Base-by-base conservation (phyloP, 495 filamentous ascomycete species). In the Clavariopsis aquatica region DNA sequence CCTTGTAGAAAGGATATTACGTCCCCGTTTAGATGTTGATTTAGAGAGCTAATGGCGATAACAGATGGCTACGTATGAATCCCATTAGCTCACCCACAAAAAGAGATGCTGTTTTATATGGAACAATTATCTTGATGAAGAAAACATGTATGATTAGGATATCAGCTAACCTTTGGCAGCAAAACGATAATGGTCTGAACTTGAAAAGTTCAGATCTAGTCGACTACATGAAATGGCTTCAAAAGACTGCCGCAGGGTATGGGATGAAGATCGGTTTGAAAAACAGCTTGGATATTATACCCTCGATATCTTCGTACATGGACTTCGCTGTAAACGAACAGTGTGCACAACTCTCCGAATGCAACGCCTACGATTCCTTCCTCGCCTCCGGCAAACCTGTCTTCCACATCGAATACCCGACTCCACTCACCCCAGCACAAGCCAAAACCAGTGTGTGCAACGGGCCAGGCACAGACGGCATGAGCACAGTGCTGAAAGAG, bases 261-360 rank as follows among this genome's bases (percentile, higher is more conserved):
- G 73, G 76, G 19, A 66, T 84, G 65, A 79, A 83, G 0, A 74
- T 85, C 26, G 87, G 87, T 0, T 74, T 90, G n/a, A 89, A 91
- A 75, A 90, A 90, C 63, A 81, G 80, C 1, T 80, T 79, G 0
- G 79, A 74, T 10, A 84, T 91, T 43, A 80, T 90, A 19, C 65
- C 74, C 28, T 64, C 76, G 0, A 81, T 88, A 1, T 64, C 88
- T 3, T 62, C 71, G 5, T 77, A 80, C 2, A 83, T 87, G 72
- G 80, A 89, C 64, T 91, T 87, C 77, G 80, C 78, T 8, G 86
- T 91, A 47, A 88, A 89, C 72, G 88, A 91, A 77, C 83, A 90
- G 72, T 91, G 88, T 68, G 53, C 45, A 19, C 80, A 80, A 1
- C 71, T 83, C 70, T 82, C 80, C 53, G 83, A 86, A 67, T 89